phyloP scores from a whole-genome alignment of 257 asterid genomes.

The Nicotiana tabacum region DNA sequence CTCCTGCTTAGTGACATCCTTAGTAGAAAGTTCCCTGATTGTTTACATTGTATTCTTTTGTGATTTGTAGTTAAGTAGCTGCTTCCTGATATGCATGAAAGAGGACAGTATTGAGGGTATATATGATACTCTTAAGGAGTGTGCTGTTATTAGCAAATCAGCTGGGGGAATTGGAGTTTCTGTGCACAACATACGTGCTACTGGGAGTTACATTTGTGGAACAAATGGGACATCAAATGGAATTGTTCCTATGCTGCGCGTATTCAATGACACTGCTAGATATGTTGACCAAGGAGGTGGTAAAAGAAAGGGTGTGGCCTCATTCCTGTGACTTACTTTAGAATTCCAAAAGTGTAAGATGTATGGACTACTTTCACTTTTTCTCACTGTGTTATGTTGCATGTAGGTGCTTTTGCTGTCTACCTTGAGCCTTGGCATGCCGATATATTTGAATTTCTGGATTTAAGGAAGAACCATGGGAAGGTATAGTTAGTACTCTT shows the following conservation, averaged over 20 bases:
- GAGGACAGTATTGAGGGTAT: conserved; percentile 98
- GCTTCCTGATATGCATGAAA: conserved; percentile 94
- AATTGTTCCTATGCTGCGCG: conserved; percentile 92
- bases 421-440: conserved; percentile 99
- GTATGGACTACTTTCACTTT: background rate
- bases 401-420: conserved; percentile 91
- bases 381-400: conserved; percentile 8
- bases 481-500: conserved; percentile 47
- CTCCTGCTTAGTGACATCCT: background rate
- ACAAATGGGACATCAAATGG: conserved; percentile 97
- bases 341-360: background rate
- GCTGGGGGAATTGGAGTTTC: conserved; percentile 99
- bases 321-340: background rate
- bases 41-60: background rate
- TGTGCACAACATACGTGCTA: conserved; percentile 87
- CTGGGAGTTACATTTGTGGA: conserved; percentile 97
- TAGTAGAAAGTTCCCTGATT: background rate
- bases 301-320: conserved; percentile 75
- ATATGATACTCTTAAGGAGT: conserved; percentile 87
- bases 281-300: conserved; percentile 99
- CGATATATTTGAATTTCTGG: conserved; percentile 79
- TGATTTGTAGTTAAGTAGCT: conserved; percentile 76
- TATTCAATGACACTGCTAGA: conserved; percentile 92
- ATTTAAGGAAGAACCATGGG: conserved; percentile 90
- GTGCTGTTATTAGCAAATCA: conserved; percentile 97